Evolutionary conservation across 768 basidiomycete species (phyloP).

Genomic region (Leccinum rimulosum): DNA sequence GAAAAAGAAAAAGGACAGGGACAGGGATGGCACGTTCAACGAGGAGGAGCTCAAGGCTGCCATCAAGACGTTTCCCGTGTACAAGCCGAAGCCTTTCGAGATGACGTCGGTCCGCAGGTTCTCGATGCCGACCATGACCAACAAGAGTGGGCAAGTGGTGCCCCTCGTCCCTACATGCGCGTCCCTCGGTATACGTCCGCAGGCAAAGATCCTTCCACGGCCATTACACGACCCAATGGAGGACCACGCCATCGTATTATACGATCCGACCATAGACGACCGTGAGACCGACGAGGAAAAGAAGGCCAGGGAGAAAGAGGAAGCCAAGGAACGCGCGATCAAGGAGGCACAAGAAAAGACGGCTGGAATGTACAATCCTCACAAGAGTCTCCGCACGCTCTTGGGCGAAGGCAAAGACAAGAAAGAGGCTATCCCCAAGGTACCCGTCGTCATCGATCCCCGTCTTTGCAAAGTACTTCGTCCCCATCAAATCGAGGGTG

Average conservation of each 20-base stretch:
- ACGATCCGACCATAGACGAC: slow-evolving; percentile 94
- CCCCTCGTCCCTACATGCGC: slow-evolving; percentile 56
- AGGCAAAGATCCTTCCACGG: slow-evolving; percentile 76
- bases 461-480: slow-evolving; percentile 81
- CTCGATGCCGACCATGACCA: slow-evolving; percentile 79
- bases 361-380: slow-evolving; percentile 80
- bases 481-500: slow-evolving; percentile 98
- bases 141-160: slow-evolving; percentile 64
- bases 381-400: slow-evolving; percentile 83
- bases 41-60: slow-evolving; percentile 62
- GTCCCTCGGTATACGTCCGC: slow-evolving; percentile 84
- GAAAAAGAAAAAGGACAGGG: slow-evolving; percentile 66
- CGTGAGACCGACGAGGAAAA: slow-evolving; percentile 86
- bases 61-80: slow-evolving; percentile 73
- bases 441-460: slow-evolving; percentile 97
- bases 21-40: slow-evolving; percentile 57
- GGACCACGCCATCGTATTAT: slow-evolving; percentile 95
- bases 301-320: slow-evolving; percentile 70
- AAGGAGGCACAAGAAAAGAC: slow-evolving; percentile 68
- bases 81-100: slow-evolving; percentile 75
- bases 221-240: slow-evolving; percentile 98
- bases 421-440: slow-evolving; percentile 68
- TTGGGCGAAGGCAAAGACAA: slow-evolving; percentile 70
- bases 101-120: slow-evolving; percentile 57
- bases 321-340: slow-evolving; percentile 58